A percentile compares a stretch with the other conserved stretches of the same genome.
Evolutionary conservation across 768 basidiomycete species (phyloP).

Genomic region (Scleroderma citrinum): DNA sequence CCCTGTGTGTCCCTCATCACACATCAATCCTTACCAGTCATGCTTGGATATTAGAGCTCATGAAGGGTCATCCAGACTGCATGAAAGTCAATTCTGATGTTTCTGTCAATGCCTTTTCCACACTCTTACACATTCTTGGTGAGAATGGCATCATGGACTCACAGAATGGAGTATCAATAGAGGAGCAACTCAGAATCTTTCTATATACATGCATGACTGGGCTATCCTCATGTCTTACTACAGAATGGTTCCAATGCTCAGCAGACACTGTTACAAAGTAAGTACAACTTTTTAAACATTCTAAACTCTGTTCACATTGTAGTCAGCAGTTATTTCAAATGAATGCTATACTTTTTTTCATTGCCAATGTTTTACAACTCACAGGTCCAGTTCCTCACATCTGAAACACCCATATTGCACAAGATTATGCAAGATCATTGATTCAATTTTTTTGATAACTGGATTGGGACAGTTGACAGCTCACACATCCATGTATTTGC

Average conservation of each 20-base stretch:
- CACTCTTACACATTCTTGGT: slow-evolving; percentile 1
- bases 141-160: neutral
- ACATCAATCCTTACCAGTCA: slow-evolving; percentile 17
- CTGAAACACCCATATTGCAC: neutral
- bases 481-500: slow-evolving; percentile 1
- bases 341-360: neutral
- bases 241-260: neutral
- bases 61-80: neutral
- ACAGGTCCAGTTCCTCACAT: neutral
- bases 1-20: slow-evolving; percentile 2
- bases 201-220: neutral
- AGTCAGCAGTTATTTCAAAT: too few species aligned
- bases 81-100: neutral
- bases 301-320: too few species aligned
- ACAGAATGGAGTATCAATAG: neutral
- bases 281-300: too few species aligned
- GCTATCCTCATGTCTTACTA: neutral
- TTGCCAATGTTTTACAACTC: neutral
- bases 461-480: slow-evolving; percentile 1
- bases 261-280: too few species aligned
- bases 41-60: slow-evolving; percentile 11
- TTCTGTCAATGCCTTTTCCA: slow-evolving; percentile 8
- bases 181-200: neutral
- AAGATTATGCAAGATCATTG: neutral
- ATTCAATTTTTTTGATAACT: neutral